A percentile compares a stretch with the other conserved stretches of the same genome.
These are phyloP conservation scores for Scopulariopsis brevicaulis DNA, from an alignment of 2,329 filamentous ascomycete genomes.

Conservation along the genomic window DNA sequence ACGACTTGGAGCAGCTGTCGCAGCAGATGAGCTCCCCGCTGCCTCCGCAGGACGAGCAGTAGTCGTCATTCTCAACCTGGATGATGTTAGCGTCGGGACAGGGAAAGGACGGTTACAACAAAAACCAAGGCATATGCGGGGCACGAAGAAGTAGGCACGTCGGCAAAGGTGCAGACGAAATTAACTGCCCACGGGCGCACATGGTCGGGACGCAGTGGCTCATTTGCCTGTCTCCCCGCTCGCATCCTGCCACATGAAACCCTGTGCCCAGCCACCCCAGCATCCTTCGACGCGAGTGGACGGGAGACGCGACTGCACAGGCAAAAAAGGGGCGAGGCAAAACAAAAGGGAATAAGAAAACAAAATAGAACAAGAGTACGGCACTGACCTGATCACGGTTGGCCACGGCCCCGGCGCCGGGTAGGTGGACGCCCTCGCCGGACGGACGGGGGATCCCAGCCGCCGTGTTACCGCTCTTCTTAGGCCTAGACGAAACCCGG, in stretches of 20 bases:
- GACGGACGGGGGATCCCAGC: conserved; percentile 56
- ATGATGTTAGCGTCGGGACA: neutral
- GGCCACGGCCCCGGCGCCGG: neutral
- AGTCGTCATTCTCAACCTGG: conserved; percentile 73
- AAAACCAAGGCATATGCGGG: neutral
- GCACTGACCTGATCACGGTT: conserved; percentile 37
- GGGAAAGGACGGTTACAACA: neutral
- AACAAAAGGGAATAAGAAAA: neutral
- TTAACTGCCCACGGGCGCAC: neutral
- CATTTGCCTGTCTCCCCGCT: neutral
- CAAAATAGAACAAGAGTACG: neutral
- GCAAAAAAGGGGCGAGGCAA: neutral
- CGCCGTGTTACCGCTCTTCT: conserved; percentile 59
- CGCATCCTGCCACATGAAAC: neutral
- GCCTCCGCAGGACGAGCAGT: conserved; percentile 76
- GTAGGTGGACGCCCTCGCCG: conserved; percentile 34
- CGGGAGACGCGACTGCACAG: neutral
- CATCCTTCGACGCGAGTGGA: neutral
- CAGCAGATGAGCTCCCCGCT: conserved; percentile 84
- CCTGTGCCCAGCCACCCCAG: neutral
- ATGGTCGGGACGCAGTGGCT: neutral
- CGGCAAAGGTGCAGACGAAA: neutral
- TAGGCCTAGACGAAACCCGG: conserved; percentile 43
- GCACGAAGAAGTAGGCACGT: neutral
- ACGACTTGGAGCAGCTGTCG: conserved; percentile 81